Evolutionary conservation across 345 rosid species (phyloP).

Genomic region (Salix udensis): DNA sequence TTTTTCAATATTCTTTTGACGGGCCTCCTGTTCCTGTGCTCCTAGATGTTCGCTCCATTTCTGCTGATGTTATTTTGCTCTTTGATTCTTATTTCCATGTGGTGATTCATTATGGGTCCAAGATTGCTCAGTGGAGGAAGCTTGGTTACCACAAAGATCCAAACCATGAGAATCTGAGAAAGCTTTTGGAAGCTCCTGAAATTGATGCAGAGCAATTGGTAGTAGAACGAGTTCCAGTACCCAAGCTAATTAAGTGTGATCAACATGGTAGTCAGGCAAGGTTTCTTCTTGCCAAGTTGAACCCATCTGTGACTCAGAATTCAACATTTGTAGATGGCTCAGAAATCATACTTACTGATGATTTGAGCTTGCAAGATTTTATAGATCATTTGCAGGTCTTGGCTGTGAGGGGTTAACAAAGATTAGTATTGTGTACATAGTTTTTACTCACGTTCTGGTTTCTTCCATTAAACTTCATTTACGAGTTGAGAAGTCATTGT

Average conservation of each 20-base stretch:
- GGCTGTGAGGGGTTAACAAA: constrained; percentile 54
- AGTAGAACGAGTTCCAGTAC: constrained; percentile 69
- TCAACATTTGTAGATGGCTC: constrained; percentile 55
- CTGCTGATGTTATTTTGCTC: constrained; percentile 71
- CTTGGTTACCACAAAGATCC: constrained; percentile 77
- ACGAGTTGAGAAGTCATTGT: not conserved
- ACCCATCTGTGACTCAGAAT: constrained; percentile 92
- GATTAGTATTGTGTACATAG: not conserved
- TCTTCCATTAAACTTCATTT: not conserved
- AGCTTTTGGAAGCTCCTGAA: constrained; percentile 81
- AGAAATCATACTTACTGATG: constrained; percentile 78
- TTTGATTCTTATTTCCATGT: constrained; percentile 90
- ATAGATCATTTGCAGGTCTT: constrained; percentile 74
- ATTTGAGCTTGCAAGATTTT: constrained; percentile 82
- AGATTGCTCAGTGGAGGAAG: constrained; percentile 87
- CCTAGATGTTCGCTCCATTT: constrained; percentile 76
- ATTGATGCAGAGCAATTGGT: constrained; percentile 64
- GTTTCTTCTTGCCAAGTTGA: constrained; percentile 93
- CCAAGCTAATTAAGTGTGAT: constrained; percentile 76
- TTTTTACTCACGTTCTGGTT: not conserved
- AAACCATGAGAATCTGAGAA: constrained; percentile 79
- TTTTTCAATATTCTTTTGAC: constrained; percentile 78
- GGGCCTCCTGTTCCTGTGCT: constrained; percentile 96
- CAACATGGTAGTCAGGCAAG: constrained; percentile 94
- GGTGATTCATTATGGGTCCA: constrained; percentile 83